phyloP scores from a whole-genome alignment of 805 yeast species.

The Peterozyma toletana region DNA sequence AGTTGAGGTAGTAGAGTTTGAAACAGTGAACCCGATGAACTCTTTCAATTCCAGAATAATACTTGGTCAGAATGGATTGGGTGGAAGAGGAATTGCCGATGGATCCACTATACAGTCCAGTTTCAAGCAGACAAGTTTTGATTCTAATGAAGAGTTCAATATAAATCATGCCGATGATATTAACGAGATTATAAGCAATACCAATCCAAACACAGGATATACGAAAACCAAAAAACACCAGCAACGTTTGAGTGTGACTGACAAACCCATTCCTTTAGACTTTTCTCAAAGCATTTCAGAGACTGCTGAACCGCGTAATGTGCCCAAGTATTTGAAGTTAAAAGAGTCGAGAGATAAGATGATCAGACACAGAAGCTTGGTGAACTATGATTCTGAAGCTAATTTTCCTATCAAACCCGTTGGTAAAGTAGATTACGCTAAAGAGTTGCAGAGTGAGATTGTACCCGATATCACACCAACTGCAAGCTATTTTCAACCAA shows the following conservation, averaged over 20 bases:
- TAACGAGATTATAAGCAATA: neutral
- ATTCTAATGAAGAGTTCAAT: neutral
- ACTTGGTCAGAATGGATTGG: no score
- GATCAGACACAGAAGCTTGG: neutral
- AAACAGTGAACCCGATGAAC: no score
- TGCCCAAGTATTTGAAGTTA: constrained; percentile 1
- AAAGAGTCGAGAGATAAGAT: constrained; percentile 4
- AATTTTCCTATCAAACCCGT: constrained; percentile 1
- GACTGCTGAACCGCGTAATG: neutral
- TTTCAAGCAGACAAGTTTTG: constrained; percentile 4
- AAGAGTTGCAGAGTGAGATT: neutral
- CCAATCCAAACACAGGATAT: neutral
- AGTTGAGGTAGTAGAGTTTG: no score
- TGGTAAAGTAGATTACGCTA: neutral
- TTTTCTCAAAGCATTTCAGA: neutral
- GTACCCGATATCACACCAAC: neutral
- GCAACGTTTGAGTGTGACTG: constrained; percentile 1
- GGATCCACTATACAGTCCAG: no score
- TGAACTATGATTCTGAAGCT: neutral
- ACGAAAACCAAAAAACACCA: neutral
- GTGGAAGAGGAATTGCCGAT: no score
- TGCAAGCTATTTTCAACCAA: constrained; percentile 2
- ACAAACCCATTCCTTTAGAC: constrained; percentile 8
- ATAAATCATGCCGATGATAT: neutral
- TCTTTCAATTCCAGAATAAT: no score